These are phyloP conservation scores for Coemansia guatemalensis DNA, from an alignment of 192 early-diverging fungal species.

Conservation along the genomic window DNA sequence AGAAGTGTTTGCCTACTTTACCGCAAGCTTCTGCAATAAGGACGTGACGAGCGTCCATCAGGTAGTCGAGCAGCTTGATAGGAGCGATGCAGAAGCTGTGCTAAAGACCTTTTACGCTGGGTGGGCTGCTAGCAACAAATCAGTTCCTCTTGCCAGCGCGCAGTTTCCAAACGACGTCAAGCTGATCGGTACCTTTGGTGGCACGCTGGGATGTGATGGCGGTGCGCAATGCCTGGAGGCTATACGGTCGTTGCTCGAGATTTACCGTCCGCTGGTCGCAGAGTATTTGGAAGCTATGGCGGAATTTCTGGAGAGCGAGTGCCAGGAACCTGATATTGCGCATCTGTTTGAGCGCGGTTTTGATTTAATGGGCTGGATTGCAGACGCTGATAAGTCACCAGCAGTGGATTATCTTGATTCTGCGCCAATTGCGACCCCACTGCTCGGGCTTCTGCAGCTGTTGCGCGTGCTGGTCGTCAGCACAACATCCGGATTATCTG, in stretches of 20 bases:
- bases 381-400: conserved; percentile 59
- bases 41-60: not conserved
- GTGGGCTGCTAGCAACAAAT: not conserved
- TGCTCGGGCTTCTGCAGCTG: conserved; percentile 87
- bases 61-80: conserved; percentile 5
- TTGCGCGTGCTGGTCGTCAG: conserved; percentile 76
- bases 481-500: conserved; percentile 57
- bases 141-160: not conserved
- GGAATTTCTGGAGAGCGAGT: conserved; percentile 59
- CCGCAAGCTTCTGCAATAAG: conserved; percentile 2
- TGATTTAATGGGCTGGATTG: conserved; percentile 74
- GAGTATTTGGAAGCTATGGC: conserved; percentile 71
- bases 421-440: conserved; percentile 71
- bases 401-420: conserved; percentile 68
- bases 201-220: conserved; percentile 63
- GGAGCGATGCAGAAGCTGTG: not conserved
- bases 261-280: conserved; percentile 66
- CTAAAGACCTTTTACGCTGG: conserved; percentile 14
- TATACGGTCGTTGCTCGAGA: conserved; percentile 61
- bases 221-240: conserved; percentile 68
- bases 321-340: conserved; percentile 55
- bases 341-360: conserved; percentile 67
- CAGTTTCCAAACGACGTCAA: conserved; percentile 41
- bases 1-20: not conserved
- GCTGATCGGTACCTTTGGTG: conserved; percentile 85